phyloP scores from a whole-genome alignment of 768 basidiomycete genomes.

The Strobilomyces echinocephalus region DNA sequence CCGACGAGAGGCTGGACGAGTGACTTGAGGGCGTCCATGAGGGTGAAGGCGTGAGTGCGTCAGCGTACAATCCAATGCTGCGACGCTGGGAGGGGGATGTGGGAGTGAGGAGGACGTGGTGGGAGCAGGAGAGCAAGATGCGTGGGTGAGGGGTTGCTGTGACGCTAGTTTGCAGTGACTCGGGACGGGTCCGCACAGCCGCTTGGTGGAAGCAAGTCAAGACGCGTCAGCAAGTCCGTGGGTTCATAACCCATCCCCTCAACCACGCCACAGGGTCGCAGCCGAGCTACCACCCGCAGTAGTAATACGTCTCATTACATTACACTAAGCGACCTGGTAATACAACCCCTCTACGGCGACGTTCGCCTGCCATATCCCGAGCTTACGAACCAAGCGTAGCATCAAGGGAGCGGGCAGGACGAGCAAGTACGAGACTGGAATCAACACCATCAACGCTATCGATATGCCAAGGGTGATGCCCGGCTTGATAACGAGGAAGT shows the following conservation, averaged over 20 bases:
- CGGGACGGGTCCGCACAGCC: constrained; percentile 6
- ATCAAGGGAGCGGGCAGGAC: constrained; percentile 65
- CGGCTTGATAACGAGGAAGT: constrained; percentile 85
- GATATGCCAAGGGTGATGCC: constrained; percentile 67
- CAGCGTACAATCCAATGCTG: constrained; percentile 38
- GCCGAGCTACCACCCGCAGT: constrained; percentile 5
- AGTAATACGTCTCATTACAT: neutral
- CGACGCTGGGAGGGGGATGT: constrained; percentile 18
- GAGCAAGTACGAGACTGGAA: constrained; percentile 53
- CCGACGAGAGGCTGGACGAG: constrained; percentile 77
- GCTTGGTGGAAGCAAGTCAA: constrained; percentile 29
- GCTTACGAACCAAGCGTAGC: constrained; percentile 55
- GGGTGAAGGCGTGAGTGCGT: constrained; percentile 16
- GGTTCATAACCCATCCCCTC: constrained; percentile 20
- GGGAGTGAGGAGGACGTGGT: constrained; percentile 19
- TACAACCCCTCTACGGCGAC: constrained; percentile 71
- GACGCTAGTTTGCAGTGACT: neutral
- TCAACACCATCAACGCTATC: constrained; percentile 48
- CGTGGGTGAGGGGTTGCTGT: neutral
- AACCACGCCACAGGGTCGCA: constrained; percentile 30
- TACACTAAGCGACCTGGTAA: constrained; percentile 32
- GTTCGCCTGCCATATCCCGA: constrained; percentile 82
- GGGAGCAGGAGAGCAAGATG: constrained; percentile 19
- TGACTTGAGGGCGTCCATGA: constrained; percentile 78
- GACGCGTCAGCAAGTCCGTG: constrained; percentile 35